These are phyloP conservation scores for Collariella sp. DNA, from an alignment of 495 filamentous ascomycete genomes.

Conservation along the genomic window DNA sequence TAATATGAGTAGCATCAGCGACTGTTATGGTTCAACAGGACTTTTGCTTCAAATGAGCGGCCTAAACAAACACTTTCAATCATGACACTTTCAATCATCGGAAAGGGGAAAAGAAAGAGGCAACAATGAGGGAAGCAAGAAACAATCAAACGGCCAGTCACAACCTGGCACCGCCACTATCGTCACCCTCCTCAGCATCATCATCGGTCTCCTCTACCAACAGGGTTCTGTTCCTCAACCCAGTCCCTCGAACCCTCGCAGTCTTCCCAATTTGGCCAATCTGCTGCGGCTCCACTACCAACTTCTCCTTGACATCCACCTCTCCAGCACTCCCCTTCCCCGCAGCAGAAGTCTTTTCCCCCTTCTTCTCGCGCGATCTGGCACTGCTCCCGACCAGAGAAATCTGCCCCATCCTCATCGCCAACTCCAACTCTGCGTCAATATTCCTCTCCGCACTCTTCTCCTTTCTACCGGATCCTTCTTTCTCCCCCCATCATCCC, in stretches of 20 bases:
- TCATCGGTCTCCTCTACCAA: not conserved
- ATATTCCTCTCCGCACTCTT: not conserved
- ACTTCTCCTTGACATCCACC: not conserved
- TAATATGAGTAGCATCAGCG: too few relatives aligned
- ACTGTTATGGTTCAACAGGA: too few relatives aligned
- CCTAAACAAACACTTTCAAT: too few relatives aligned
- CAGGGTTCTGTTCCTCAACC: too few relatives aligned
- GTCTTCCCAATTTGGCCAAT: not conserved
- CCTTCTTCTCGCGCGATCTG: not conserved
- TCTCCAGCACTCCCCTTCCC: not conserved
- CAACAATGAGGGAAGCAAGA: not conserved
- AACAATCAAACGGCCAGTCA: not conserved
- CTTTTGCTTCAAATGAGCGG: too few relatives aligned
- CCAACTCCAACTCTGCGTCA: not conserved
- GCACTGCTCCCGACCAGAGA: not conserved
- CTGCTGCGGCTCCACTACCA: not conserved
- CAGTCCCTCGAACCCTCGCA: not conserved
- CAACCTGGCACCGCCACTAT: not conserved
- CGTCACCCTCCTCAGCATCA: not conserved
- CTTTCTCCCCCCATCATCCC: too few relatives aligned
- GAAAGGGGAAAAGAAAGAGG: not conserved
- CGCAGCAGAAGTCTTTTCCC: not conserved
- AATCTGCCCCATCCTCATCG: not conserved
- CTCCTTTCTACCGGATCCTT: not conserved
- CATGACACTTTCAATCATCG: too few relatives aligned